Evolutionary conservation across 108 stramenopile species (phyloP), one percentile per base, ranked within the genome.

Genomic region (Skeletonema marinoi): DNA sequence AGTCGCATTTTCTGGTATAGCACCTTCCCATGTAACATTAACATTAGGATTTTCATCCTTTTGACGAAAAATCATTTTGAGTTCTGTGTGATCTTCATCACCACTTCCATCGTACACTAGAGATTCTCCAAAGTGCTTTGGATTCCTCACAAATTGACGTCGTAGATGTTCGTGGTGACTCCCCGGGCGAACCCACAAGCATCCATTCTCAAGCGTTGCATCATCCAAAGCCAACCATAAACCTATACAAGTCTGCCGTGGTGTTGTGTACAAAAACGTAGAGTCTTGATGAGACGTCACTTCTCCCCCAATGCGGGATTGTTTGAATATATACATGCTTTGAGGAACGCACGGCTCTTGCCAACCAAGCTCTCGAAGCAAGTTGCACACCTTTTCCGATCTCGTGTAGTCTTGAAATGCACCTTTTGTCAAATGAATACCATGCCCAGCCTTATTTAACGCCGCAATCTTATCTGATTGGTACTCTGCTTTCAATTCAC

Each of bases 251-350:
- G 96, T 91, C 82, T 96, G 97, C 65, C 81, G 33, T 8, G 97
- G 97, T 36, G 84, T 83, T 10, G 97, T 98, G 70, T 77, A 89
- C 46, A 98, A 86, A 75, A 98, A 98, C 1, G 96, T 95, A 9
- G 94, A 93, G 74, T 98, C 97, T 71, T 98, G 97, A 83, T 98
- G 97, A 25, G 88, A 84, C 46, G 94, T 92, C 0, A 98, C 96
- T 38, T 92, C 91, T 50, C 94, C 95, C 16, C 97, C 96, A 32
- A 88, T 81, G 10, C 68, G 35, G 2, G 92, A 85, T 67, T 95
- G 90, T 78, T 98, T 98, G 86, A 96, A 95, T 66, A 98, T 98
- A 77, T 98, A 98, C 97, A 98, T 98, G 54, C 74, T 78, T 77
- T 98, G 97, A 2, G 97, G 96, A 1, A 98, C 85, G 3, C 93